Evolutionary conservation across 768 basidiomycete species (phyloP).

Genomic region (Scleroderma citrinum): DNA sequence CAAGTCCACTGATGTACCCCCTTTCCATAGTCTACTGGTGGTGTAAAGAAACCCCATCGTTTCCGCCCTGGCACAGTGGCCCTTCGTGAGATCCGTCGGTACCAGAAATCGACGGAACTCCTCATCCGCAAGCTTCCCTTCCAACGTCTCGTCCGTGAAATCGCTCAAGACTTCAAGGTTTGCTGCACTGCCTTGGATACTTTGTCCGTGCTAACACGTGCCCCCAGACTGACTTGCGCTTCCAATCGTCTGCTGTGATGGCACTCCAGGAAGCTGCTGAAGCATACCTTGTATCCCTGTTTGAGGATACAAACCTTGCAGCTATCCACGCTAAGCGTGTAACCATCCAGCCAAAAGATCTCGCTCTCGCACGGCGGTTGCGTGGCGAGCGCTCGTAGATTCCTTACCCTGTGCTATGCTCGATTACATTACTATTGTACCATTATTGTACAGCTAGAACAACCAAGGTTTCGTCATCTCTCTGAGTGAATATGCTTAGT

Average conservation of each 20-base stretch:
- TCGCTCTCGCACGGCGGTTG: constrained; percentile 69
- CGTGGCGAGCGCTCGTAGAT: constrained; percentile 69
- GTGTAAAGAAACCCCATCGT: constrained; percentile 91
- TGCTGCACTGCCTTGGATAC: constrained; percentile 11
- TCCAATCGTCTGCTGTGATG: constrained; percentile 88
- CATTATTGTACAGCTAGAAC: neutral
- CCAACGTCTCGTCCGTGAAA: constrained; percentile 86
- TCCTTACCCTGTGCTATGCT: neutral
- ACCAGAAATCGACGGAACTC: constrained; percentile 85
- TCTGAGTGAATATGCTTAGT: neutral
- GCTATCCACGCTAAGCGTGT: constrained; percentile 81
- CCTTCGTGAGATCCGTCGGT: constrained; percentile 82
- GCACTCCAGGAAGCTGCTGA: constrained; percentile 85
- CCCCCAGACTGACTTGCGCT: constrained; percentile 66
- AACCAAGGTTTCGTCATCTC: too few species aligned
- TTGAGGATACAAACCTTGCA: constrained; percentile 76
- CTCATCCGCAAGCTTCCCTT: constrained; percentile 86
- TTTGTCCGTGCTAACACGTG: neutral
- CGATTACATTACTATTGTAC: constrained; percentile 16
- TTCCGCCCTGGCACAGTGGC: constrained; percentile 83
- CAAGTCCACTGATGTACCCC: neutral
- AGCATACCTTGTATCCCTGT: constrained; percentile 72
- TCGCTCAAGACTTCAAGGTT: constrained; percentile 89
- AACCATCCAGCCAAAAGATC: constrained; percentile 76
- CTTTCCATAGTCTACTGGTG: constrained; percentile 55